Evolutionary conservation across 106 monocot genomes (phyloP), one percentile per base, ranked within the genome.

Genomic region (Agapanthus africanus): DNA sequence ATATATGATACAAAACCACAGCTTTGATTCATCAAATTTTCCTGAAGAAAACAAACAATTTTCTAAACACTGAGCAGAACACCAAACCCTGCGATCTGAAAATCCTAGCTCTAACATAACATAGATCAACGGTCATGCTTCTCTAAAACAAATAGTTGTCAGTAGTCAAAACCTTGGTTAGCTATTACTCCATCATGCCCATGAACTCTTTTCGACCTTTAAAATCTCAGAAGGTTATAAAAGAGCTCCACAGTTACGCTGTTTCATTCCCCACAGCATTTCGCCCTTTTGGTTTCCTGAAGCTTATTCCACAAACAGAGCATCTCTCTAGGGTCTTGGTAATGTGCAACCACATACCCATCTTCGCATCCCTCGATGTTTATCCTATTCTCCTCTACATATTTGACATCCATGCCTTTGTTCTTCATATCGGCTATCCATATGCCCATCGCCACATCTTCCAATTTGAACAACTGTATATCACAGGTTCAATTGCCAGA

Each of bases 361-460:
- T 64, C 28, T 69, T 92, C 84, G 34, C 97, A 92, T 2, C 92
- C 91, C 25, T 76, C 82, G 18, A 21, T 66, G 47, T 78, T 69
- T 37, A 97, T 77, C 70, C 97, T 87, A 27, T 56, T 80, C 4
- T 92, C 91, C 23, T 78, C 82, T 41, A 26, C 82, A 59, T 97
- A 97, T 40, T 73, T 79, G 9, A 97, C 71, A 27, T 71, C 41
- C 61, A 77, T 72, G 1, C 95, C 95, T 44, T 71, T 64, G 52
- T 85, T 89, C 69, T 77, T 76, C 86, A 91, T 80, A 21, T 91
- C 78, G 19, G 79, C 70, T 42, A 91, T 74, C 66, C 66, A 66
- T 62, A 97, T 91, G 10, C 95, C 95, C 95, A 97, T 97, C 42
- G 95, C 91, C 7, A 97, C 95, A 81, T 97, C 95, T 69, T 97